phyloP scores from a whole-genome alignment of 306 rosid species.

The Nissolia schottii region DNA sequence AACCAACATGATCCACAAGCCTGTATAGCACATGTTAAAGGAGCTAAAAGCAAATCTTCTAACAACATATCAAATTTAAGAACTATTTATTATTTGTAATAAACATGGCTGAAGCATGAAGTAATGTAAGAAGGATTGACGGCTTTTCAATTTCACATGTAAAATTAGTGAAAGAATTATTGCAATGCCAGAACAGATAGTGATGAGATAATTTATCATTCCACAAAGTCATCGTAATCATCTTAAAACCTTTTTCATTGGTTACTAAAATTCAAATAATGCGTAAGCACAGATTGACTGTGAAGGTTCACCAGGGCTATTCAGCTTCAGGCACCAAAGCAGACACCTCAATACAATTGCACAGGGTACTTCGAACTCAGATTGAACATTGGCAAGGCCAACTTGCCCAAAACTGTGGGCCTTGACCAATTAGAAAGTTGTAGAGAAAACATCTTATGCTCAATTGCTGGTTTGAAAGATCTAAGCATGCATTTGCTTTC shows the following conservation, averaged over 20 bases:
- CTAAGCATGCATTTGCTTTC: conserved; percentile 72
- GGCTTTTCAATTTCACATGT: not conserved
- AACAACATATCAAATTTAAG: not conserved
- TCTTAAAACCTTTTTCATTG: not conserved
- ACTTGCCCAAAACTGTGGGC: conserved; percentile 51
- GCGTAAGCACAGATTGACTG: conserved; percentile 29
- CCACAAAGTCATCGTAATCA: not conserved
- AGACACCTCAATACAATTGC: conserved; percentile 42
- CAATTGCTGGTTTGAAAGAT: conserved; percentile 58
- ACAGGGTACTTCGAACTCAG: conserved; percentile 35
- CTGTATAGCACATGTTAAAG: not conserved
- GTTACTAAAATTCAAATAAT: conserved; percentile 19
- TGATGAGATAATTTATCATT: not conserved
- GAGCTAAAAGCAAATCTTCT: not conserved
- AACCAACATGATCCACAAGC: conserved; percentile 14
- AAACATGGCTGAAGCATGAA: not conserved
- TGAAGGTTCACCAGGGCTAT: conserved; percentile 56
- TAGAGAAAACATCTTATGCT: conserved; percentile 51
- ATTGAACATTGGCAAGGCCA: conserved; percentile 38
- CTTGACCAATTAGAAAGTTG: conserved; percentile 50
- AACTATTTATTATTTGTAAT: not conserved
- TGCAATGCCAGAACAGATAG: not conserved
- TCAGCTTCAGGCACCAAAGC: conserved; percentile 56
- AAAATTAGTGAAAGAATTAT: conserved; percentile 11
- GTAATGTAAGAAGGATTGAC: not conserved